Base-by-base conservation (phyloP, 441 rosid genomes). In the Populus hybrid region DNA sequence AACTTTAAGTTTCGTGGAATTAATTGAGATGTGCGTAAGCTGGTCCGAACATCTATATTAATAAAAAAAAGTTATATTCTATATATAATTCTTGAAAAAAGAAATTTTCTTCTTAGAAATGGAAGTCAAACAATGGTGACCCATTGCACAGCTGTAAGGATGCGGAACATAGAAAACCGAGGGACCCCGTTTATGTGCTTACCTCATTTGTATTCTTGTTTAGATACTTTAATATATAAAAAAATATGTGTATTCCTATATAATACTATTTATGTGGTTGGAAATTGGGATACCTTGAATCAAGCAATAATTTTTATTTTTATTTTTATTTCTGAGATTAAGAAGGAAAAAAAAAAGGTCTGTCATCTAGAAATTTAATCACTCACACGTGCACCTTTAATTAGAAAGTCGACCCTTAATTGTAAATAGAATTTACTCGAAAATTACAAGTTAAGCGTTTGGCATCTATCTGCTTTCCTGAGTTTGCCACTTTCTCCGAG, bases 371-470 rank as follows among this genome's bases (percentile, higher is more conserved):
- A 16, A 50, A 11, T 64, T 68, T 75, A 80, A 75, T 77, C 75
- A 61, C 69, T 56, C 80, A 35, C 87, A 82, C 84, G 78, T 84
- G 87, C 82, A 68, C 63, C 42, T 45, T 82, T 81, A 82, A 77
- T 81, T 81, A 42, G 24, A 76, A 29, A 64, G 81, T 84, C 81
- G 87, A 84, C 86, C 64, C 53, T 61, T 64, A 63, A 21, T 75
- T 68, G 31, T 45, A 42, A 76, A 68, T 35, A 71, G 76, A 86
- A 80, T 71, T 79, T 82, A 64, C 71, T 82, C 21, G 86, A 78
- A 78, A 75, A 66, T 59, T 68, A 38, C 61, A 72, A 23, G 16
- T 67, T 24, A 59, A 70, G 18, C 3, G 18, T 29, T 24, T 66
- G 74, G 71, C n/a, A 16, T 14, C 8, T 26, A 12, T 63, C 28